Evolutionary conservation across 495 filamentous ascomycete species (phyloP).

Genomic region (Parathielavia appendiculata): DNA sequence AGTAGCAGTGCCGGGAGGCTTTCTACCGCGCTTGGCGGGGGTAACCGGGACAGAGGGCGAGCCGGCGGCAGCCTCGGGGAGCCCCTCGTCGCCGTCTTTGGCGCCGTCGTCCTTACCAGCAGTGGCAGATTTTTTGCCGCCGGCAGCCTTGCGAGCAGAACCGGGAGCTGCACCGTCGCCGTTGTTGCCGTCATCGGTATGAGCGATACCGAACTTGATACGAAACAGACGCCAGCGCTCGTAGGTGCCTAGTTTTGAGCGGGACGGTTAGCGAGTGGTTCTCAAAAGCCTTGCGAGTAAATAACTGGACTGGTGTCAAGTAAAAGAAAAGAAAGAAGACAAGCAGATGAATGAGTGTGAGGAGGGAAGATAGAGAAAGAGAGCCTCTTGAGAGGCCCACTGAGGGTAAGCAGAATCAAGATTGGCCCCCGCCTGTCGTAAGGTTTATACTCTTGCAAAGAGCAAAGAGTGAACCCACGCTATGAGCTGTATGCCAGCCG

Average conservation of each 20-base stretch:
- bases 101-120: neutral
- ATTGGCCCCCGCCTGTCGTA: too few relatives aligned
- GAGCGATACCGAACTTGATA: conserved; percentile 1
- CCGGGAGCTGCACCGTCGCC: neutral
- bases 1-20: neutral
- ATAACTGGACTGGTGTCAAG: neutral
- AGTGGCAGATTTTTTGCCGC: neutral
- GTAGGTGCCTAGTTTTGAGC: neutral
- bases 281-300: neutral
- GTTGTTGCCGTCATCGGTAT: neutral
- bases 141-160: neutral
- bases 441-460: too few relatives aligned
- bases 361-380: too few relatives aligned
- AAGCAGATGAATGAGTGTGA: too few relatives aligned
- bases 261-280: neutral
- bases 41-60: neutral
- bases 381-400: too few relatives aligned
- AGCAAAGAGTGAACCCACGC: too few relatives aligned
- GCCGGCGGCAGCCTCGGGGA: neutral
- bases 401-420: too few relatives aligned
- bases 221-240: conserved; percentile 19
- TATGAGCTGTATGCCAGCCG: too few relatives aligned
- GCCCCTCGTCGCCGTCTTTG: neutral
- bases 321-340: neutral
- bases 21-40: conserved; percentile 6